Conservation (phyloP, 208 protist species). For the Plasmodiophora brassicae region DNA sequence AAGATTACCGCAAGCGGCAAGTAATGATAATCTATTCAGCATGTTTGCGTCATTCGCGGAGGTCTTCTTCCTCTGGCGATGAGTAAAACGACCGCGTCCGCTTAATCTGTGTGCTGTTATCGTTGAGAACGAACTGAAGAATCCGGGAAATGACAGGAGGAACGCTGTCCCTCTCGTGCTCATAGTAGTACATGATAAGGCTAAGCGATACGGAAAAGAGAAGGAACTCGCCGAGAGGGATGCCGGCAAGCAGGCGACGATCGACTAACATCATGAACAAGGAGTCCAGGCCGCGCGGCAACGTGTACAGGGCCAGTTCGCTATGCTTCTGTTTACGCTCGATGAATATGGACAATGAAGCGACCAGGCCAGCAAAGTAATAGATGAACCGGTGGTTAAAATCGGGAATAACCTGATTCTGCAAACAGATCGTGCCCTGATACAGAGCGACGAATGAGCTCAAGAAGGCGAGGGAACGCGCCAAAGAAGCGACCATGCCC, state of each 20-base stretch:
- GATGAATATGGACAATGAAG: background rate
- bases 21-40: no score
- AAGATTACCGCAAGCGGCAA: no score
- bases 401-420: background rate
- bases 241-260: background rate
- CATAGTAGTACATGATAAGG: background rate
- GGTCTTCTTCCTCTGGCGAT: no score
- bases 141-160: constrained; percentile 29
- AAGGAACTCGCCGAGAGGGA: background rate
- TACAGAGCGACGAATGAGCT: background rate
- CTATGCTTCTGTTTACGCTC: background rate
- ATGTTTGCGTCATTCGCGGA: no score
- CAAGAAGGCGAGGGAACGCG: background rate
- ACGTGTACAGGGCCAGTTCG: background rate
- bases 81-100: background rate
- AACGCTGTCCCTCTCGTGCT: background rate
- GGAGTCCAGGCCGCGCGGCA: background rate
- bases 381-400: background rate
- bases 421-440: background rate
- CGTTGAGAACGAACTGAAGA: constrained; percentile 1
- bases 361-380: background rate
- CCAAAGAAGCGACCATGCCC: background rate
- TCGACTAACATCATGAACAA: constrained; percentile 30
- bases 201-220: background rate
- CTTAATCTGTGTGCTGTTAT: background rate